These are phyloP conservation scores for Ogataea populi-albae DNA, from an alignment of 805 yeast species.

Conservation along the genomic window DNA sequence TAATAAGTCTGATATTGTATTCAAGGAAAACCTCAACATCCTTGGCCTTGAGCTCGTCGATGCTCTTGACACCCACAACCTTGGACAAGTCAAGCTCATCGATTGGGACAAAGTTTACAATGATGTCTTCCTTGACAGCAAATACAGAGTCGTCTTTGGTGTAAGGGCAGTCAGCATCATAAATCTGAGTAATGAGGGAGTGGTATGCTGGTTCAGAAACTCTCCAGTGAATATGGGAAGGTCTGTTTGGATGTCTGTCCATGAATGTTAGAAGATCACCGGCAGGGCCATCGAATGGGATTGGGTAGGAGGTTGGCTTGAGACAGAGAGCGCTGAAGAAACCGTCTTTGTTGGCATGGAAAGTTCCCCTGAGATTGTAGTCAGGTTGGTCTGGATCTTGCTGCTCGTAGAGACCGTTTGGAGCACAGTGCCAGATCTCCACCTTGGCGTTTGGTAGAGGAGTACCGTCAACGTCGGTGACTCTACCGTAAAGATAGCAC, in stretches of 20 bases:
- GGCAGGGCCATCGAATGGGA: constrained; percentile 40
- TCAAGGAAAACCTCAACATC: constrained; percentile 21
- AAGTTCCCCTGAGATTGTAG: constrained; percentile 33
- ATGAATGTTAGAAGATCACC: constrained; percentile 32
- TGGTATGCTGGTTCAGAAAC: constrained; percentile 29
- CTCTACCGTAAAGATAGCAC: constrained; percentile 26
- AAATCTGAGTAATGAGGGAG: constrained; percentile 33
- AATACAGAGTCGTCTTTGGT: constrained; percentile 35
- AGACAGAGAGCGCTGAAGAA: constrained; percentile 29
- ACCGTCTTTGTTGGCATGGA: constrained; percentile 28
- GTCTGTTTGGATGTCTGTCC: constrained; percentile 38
- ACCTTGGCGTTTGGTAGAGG: constrained; percentile 32
- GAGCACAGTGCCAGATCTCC: constrained; percentile 39
- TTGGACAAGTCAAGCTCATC: constrained; percentile 15
- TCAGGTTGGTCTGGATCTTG: constrained; percentile 38
- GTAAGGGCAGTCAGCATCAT: constrained; percentile 31
- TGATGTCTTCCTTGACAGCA: constrained; percentile 34
- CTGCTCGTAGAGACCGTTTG: constrained; percentile 36
- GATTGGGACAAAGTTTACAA: constrained; percentile 27
- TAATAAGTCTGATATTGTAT: constrained; percentile 21
- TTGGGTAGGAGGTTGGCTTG: constrained; percentile 37
- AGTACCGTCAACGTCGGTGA: constrained; percentile 28
- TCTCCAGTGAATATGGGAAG: constrained; percentile 34
- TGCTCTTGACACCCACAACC: constrained; percentile 8
- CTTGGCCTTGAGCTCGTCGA: constrained; percentile 15